Evolutionary conservation across 2,329 filamentous ascomycete genomes (phyloP).

Genomic region (Leptographium lundbergii): DNA sequence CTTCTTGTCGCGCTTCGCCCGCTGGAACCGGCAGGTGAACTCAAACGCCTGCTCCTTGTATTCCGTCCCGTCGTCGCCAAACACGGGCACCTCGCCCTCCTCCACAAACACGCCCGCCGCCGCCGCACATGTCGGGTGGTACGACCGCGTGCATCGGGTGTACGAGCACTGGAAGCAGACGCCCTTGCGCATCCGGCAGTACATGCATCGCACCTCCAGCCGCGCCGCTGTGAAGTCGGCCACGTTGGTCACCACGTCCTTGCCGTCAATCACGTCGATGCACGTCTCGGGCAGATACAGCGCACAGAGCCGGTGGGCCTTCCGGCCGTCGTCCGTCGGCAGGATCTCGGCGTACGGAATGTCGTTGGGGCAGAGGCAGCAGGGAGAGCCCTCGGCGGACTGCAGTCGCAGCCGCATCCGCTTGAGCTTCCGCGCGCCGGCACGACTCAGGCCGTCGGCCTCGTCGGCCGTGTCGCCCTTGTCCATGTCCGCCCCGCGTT

Average conservation of each 20-base stretch:
- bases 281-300: constrained; percentile 87
- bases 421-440: constrained; percentile 44
- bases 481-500: constrained; percentile 17
- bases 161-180: constrained; percentile 94
- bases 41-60: constrained; percentile 88
- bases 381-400: constrained; percentile 35
- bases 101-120: constrained; percentile 88
- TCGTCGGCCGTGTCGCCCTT: constrained; percentile 20
- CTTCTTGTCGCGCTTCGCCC: constrained; percentile 73
- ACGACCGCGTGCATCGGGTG: constrained; percentile 85
- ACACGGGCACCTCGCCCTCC: constrained; percentile 72
- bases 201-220: constrained; percentile 84
- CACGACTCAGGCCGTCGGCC: neutral
- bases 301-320: constrained; percentile 80
- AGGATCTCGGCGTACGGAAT: constrained; percentile 71
- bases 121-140: constrained; percentile 89
- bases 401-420: constrained; percentile 59
- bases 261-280: constrained; percentile 58
- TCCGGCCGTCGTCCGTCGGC: constrained; percentile 73
- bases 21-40: constrained; percentile 89
- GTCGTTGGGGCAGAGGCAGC: constrained; percentile 85
- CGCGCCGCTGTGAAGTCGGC: constrained; percentile 76
- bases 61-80: constrained; percentile 80
- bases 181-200: constrained; percentile 88
- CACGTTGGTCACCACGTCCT: constrained; percentile 66